Evolutionary conservation across 805 yeast genomes (phyloP), one percentile per base, ranked within the genome.

Genomic region (Metschnikowia orientalis): DNA sequence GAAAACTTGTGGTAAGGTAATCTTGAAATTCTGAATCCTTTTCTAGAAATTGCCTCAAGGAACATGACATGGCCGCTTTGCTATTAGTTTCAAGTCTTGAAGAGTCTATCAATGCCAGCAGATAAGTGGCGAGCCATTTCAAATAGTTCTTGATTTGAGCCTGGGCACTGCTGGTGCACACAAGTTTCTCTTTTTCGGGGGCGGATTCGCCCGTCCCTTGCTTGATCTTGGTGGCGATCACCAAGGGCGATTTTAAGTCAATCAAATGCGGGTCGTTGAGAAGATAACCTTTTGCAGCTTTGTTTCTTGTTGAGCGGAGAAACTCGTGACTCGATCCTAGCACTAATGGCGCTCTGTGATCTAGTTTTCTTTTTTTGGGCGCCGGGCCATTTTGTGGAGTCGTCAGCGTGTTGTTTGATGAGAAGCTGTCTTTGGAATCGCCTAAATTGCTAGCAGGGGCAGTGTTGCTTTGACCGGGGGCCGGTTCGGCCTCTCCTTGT

Each of bases 1-100:
- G 30, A 18, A 23, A 39, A 14, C 29, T 29, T 5, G 28, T 49
- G 3, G 59, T 38, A 4, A 58, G 38, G 25, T 44, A 51, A 37
- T 60, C 58, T 51, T 59, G 59, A 55, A 70, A 61, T 48, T 59
- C 60, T 37, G 62, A 50, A 36, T 78, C 76, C 39, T 74, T 75
- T 30, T 76, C 81, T 53, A 70, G 69, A 47, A 73, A 79, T 45
- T 79, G 81, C 21, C 71, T 61, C 38, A 81, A 54, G 18, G 71
- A 73, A 56, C 75, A 77, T 5, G 71, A 45, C 0, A 81, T 69
- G 0, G 81, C 69, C 27, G 59, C 56, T 36, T 66, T 69, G 41
- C 32, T 44, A 10, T 27, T 33, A 9, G 38, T 32, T 11, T 45
- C 51, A 11, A 34, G 35, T 4, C 42, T 27, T 3, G 40, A 19